These are phyloP conservation scores for Fusarium denticulatum DNA, from an alignment of 2,329 filamentous ascomycete genomes.

Conservation along the genomic window DNA sequence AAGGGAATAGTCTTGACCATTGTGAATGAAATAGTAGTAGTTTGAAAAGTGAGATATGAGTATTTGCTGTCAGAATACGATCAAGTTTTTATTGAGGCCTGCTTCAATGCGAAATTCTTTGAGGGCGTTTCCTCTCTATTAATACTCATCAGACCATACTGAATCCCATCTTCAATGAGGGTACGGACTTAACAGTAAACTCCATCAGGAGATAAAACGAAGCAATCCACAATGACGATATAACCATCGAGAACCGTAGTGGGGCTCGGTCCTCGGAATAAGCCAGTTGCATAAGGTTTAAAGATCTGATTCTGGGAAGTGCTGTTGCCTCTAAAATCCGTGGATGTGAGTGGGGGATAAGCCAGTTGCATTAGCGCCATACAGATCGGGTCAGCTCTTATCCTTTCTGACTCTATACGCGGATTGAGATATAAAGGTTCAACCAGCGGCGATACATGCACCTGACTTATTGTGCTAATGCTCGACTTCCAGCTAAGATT, in stretches of 20 bases:
- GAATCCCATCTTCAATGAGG: neutral
- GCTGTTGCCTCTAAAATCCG: neutral
- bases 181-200: neutral
- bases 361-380: neutral
- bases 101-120: fast-evolving
- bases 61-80: neutral
- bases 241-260: neutral
- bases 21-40: neutral
- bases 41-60: neutral
- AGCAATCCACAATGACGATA: neutral
- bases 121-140: neutral
- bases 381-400: neutral
- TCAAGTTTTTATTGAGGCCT: too few relatives aligned
- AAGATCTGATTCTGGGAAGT: too few relatives aligned
- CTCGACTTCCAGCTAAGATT: fast-evolving
- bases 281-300: neutral
- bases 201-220: neutral
- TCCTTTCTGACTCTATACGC: neutral
- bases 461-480: neutral
- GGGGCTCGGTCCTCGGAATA: neutral
- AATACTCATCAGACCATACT: neutral
- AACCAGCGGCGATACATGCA: neutral
- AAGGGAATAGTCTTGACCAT: slow-evolving; percentile 3
- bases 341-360: neutral
- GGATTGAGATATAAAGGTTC: neutral